Base-by-base conservation (phyloP, 169 alveolate species). In the Cryptosporidium ryanae region DNA sequence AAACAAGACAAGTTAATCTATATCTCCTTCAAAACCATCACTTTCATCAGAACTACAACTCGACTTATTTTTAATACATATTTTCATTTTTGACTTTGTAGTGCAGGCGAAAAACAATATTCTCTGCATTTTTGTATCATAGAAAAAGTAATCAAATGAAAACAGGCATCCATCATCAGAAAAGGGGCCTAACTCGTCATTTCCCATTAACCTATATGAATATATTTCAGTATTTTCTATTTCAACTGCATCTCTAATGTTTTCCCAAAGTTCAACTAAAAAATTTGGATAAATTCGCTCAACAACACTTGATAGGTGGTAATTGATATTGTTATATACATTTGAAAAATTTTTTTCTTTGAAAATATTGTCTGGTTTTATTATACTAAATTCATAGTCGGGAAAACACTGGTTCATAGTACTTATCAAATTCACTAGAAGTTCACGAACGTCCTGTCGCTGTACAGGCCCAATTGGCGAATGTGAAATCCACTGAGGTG, bases 381-480 rank as follows among this genome's bases (percentile, higher is more conserved):
- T 49, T 48, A 91, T 54, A 59, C 93, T 91, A 70, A 91, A 91
- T 57, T 91, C 94, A 76, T 90, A 91, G 65, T 91, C 93, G 1
- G 94, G 94, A 57, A 91, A 91, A 82, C 94, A 91, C 67, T 90
- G 93, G 55, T 91, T 91, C 65, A 91, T 76, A 5, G 94, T 82
- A 31, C 90, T 65, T 21, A 91, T 91, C 50, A 91, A 87, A 61
- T 91, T 90, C 48, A 91, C 92, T 31, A 90, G 82, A 52, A 90
- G 43, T 5, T 91, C 93, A 44, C 89, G 82, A 23, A 64, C 68
- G 21, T 59, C 82, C 44, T 46, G 90, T 25, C 70, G 90, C 49
- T 59, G 84, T n/a, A 65, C 76, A 13, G 90, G 67, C 23, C 90
- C 90, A 18, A 81, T 84, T 8, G 90, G 91, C 6, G 91, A 82